A percentile compares a stretch with the other conserved stretches of the same genome.
phyloP scores from a whole-genome alignment of 257 asterid species.

The Anisodus acutangulus region DNA sequence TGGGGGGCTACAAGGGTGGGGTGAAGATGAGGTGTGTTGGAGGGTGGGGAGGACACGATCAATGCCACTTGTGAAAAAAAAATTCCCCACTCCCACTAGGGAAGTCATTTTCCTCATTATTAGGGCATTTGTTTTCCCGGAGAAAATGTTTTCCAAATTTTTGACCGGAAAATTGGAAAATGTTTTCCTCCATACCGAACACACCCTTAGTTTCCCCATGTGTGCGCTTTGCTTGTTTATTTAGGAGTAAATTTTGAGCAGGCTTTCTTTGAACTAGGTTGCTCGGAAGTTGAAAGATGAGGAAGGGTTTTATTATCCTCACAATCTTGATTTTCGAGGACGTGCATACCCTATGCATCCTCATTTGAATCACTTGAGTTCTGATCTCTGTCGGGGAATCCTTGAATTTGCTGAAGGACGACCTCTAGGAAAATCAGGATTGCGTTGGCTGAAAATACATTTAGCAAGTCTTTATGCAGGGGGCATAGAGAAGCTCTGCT shows the following conservation, averaged over 20 bases:
- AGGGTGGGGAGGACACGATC: no score
- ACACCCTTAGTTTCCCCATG: neutral
- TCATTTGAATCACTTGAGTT: constrained; percentile 87
- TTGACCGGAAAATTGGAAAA: no score
- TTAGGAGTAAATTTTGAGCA: constrained; percentile 31
- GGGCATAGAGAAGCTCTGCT: constrained; percentile 81
- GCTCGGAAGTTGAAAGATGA: constrained; percentile 94
- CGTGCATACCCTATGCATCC: constrained; percentile 99
- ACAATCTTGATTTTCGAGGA: constrained; percentile 97
- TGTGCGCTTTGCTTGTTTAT: neutral
- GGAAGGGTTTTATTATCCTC: constrained; percentile 95
- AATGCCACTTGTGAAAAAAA: no score
- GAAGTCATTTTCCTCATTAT: no score
- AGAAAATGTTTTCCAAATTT: no score
- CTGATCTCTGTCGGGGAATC: constrained; percentile 94
- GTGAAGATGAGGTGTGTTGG: no score
- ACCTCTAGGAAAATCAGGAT: constrained; percentile 82
- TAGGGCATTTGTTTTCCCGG: no score
- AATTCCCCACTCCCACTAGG: no score
- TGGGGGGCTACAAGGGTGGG: no score
- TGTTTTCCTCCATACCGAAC: no score
- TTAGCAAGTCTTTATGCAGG: constrained; percentile 92
- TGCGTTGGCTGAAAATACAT: constrained; percentile 88
- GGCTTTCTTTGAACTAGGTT: constrained; percentile 60
- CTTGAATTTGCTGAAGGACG: constrained; percentile 97